Evolutionary conservation across 2,329 filamentous ascomycete species (phyloP).

Genomic region (Calonectria naviculata): DNA sequence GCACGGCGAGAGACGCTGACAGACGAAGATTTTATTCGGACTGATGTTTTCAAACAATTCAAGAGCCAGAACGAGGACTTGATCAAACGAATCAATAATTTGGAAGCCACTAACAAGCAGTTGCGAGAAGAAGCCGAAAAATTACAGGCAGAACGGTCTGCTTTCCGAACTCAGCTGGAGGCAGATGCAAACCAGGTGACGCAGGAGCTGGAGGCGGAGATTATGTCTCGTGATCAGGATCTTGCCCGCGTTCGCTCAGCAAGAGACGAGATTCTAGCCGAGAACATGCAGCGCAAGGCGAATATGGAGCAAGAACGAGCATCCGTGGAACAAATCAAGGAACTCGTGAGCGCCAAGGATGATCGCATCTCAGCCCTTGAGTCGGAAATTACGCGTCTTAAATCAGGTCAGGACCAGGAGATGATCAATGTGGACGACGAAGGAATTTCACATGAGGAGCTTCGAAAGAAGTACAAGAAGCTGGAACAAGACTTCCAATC

Average conservation of each 20-base stretch:
- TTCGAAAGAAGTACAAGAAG: slow-evolving; percentile 78
- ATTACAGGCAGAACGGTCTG: slow-evolving; percentile 84
- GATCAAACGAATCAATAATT: slow-evolving; percentile 89
- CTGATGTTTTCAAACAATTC: slow-evolving; percentile 92
- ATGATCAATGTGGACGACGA: slow-evolving; percentile 59
- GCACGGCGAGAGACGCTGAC: slow-evolving; percentile 76
- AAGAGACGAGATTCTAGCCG: slow-evolving; percentile 87
- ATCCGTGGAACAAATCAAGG: slow-evolving; percentile 79
- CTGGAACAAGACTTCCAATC: slow-evolving; percentile 84
- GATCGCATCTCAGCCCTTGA: slow-evolving; percentile 86
- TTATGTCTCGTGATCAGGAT: slow-evolving; percentile 85
- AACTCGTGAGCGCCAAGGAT: slow-evolving; percentile 82
- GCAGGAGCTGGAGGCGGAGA: slow-evolving; percentile 83
- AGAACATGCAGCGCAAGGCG: slow-evolving; percentile 82
- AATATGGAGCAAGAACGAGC: slow-evolving; percentile 80
- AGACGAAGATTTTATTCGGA: slow-evolving; percentile 94
- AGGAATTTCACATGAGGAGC: slow-evolving; percentile 75
- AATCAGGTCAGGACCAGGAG: slow-evolving; percentile 58
- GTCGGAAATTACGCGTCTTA: slow-evolving; percentile 80
- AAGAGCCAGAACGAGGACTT: slow-evolving; percentile 93
- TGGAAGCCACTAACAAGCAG: slow-evolving; percentile 89
- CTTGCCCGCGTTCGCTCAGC: slow-evolving; percentile 85
- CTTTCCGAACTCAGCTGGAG: slow-evolving; percentile 84
- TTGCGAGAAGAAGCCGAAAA: slow-evolving; percentile 88
- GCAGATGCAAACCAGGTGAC: slow-evolving; percentile 79